Percentiles rank a stretch among this genome's conserved stretches.
Evolutionary conservation across 1,284 basidiomycete species (phyloP).

Genomic region (Rhodotorula sp.): DNA sequence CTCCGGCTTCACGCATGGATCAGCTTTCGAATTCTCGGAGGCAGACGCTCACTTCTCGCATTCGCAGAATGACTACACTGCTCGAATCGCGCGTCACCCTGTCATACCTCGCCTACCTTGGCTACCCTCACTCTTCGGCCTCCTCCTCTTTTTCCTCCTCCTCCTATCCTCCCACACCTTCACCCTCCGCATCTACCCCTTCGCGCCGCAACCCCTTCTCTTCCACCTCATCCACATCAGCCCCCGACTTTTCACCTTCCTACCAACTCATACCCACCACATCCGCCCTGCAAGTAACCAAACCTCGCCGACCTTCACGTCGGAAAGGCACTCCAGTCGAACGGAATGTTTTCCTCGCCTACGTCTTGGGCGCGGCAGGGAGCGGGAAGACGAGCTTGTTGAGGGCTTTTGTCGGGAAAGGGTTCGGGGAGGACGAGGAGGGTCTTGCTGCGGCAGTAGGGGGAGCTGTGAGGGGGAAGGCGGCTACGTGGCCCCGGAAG

Average conservation of each 20-base stretch:
- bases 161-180: constrained; percentile 38
- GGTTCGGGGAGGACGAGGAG: constrained; percentile 49
- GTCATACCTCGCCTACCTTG: constrained; percentile 92
- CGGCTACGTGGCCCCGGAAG: not conserved
- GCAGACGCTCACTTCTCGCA: too few species aligned
- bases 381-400: constrained; percentile 90
- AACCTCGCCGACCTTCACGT: constrained; percentile 56
- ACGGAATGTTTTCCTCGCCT: constrained; percentile 74
- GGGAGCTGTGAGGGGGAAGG: not conserved
- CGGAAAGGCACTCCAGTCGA: constrained; percentile 56
- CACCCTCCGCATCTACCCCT: constrained; percentile 45
- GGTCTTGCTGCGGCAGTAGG: not conserved
- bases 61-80: constrained; percentile 85
- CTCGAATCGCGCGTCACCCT: constrained; percentile 87
- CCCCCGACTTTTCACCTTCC: constrained; percentile 68
- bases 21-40: too few species aligned
- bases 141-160: constrained; percentile 48
- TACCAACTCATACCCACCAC: constrained; percentile 53
- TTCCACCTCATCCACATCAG: constrained; percentile 88
- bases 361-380: constrained; percentile 87
- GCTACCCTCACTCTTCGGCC: constrained; percentile 72
- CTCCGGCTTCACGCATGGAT: too few species aligned
- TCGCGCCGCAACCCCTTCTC: constrained; percentile 87
- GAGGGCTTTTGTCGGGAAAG: constrained; percentile 79
- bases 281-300: constrained; percentile 73